Evolutionary conservation across 2,329 filamentous ascomycete genomes (phyloP), one percentile per base, ranked within the genome.

Genomic region (Madurella mycetomatis): DNA sequence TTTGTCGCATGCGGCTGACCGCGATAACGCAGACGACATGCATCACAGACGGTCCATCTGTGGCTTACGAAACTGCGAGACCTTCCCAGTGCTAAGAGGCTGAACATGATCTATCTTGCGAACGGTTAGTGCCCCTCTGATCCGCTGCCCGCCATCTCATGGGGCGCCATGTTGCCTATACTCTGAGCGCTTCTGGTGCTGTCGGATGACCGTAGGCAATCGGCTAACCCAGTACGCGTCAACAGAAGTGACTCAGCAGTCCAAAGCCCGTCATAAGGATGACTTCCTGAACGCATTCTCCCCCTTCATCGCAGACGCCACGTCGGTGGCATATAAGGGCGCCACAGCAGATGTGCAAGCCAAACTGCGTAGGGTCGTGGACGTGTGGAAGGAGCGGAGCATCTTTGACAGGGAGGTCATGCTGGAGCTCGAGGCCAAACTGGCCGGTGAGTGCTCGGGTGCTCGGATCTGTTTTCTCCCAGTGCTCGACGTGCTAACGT

Each of bases 241-340:
- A 34, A 51, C 65, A 94, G 94, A 99, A 78, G 92, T 99, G 55
- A 88, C 90, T 18, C 94, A 99, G 69, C 94, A 97, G 68, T 96
- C 92, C 19, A 95, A 95, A 72, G 92, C 90, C 46, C 86, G 92
- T 37, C 86, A 88, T 59, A 96, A 95, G 72, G 85, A 92, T 50
- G 94, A 99, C 64, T 99, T 99, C 64, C 81, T 96, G 13, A 81
- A 87, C 57, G 92, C 94, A 8, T 97, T 96, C 71, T 87, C 92
- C 44, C 92, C 94, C 4, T 81, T 96, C 62, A 88, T 99, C 59
- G 90, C 90, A 17, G 94, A 99, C 70, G 92, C 91, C n/a, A 87
- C 88, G 9, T 81, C 89, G 13, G 78, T 83, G n/a, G 92, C 94
- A 40, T 99, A 97, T 70, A 95, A 92, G 71, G 90, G 91, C 57